These are phyloP conservation scores for Penicillium vulpinum DNA, from an alignment of 2,329 filamentous ascomycete species.

Conservation along the genomic window DNA sequence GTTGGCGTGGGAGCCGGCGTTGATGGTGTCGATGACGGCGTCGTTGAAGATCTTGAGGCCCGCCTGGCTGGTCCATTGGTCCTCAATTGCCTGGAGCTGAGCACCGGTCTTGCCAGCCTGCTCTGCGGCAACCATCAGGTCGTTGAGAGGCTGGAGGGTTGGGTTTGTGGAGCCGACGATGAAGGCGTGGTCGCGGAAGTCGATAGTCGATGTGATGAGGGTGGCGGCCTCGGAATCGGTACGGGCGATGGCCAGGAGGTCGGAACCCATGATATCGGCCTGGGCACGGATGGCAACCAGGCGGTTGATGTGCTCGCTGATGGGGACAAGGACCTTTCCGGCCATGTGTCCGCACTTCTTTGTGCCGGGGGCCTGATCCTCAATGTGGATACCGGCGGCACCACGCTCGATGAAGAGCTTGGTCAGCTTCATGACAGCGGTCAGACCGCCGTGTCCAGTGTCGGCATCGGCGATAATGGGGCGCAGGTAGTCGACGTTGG, in stretches of 20 bases:
- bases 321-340: conserved; percentile 94
- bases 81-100: conserved; percentile 87
- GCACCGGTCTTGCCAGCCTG: conserved; percentile 74
- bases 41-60: conserved; percentile 86
- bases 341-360: conserved; percentile 99
- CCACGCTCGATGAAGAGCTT: conserved; percentile 97
- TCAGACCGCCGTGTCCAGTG: conserved; percentile 93
- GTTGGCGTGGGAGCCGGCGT: conserved; percentile 62
- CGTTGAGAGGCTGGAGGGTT: conserved; percentile 76
- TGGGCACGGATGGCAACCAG: conserved; percentile 95
- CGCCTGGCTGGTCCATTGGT: conserved; percentile 78
- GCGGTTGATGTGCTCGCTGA: conserved; percentile 97
- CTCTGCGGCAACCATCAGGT: conserved; percentile 88
- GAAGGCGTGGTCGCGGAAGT: conserved; percentile 91
- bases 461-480: conserved; percentile 97
- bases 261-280: conserved; percentile 95
- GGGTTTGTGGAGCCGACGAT: conserved; percentile 89
- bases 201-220: conserved; percentile 93
- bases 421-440: conserved; percentile 99
- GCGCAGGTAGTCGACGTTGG: conserved; percentile 88
- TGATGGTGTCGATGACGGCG: conserved; percentile 80
- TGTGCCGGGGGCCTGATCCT: conserved; percentile 95
- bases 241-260: conserved; percentile 86
- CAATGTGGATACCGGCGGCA: conserved; percentile 96
- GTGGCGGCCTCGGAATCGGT: conserved; percentile 98